These are phyloP conservation scores for Oryza punctata DNA, from an alignment of 176 grass and related monocot genomes.

Conservation along the genomic window DNA sequence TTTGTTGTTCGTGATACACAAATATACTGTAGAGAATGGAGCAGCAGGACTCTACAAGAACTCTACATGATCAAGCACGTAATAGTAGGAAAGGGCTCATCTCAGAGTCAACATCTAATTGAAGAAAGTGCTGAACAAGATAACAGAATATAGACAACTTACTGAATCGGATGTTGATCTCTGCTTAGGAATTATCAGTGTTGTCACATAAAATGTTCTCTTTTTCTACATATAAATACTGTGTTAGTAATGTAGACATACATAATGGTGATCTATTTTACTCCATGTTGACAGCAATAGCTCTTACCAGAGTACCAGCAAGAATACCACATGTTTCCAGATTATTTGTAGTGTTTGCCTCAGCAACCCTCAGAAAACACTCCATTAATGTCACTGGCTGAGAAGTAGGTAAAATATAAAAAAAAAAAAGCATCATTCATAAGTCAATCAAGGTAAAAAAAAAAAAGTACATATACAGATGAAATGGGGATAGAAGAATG, in stretches of 20 bases:
- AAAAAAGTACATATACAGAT: neutral
- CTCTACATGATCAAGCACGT: neutral
- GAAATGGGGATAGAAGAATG: slow-evolving; percentile 18
- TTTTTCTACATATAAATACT: slow-evolving; percentile 72
- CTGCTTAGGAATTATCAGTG: slow-evolving; percentile 93
- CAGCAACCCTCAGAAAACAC: slow-evolving; percentile 86
- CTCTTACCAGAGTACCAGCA: slow-evolving; percentile 79
- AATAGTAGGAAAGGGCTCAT: slow-evolving; percentile 21
- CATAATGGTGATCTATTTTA: slow-evolving; percentile 19
- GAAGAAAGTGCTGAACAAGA: slow-evolving; percentile 13
- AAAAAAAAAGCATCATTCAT: slow-evolving; percentile 19
- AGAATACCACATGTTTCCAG: slow-evolving; percentile 99
- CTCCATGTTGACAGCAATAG: slow-evolving; percentile 1
- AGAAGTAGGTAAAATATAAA: slow-evolving; percentile 29
- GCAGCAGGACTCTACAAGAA: neutral
- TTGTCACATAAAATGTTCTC: slow-evolving; percentile 89
- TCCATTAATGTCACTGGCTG: slow-evolving; percentile 95
- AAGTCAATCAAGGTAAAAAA: slow-evolving; percentile 7
- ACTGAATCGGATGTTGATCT: slow-evolving; percentile 94
- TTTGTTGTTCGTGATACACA: slow-evolving; percentile 4
- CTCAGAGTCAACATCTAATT: slow-evolving; percentile 9
- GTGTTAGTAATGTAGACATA: slow-evolving; percentile 42
- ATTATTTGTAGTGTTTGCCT: slow-evolving; percentile 87
- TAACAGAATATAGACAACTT: slow-evolving; percentile 52
- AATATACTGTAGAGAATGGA: neutral